A percentile compares a stretch with the other conserved stretches of the same genome.
Conservation (phyloP, 371 early-diverging fungal species). For the Mortierella sp. region DNA sequence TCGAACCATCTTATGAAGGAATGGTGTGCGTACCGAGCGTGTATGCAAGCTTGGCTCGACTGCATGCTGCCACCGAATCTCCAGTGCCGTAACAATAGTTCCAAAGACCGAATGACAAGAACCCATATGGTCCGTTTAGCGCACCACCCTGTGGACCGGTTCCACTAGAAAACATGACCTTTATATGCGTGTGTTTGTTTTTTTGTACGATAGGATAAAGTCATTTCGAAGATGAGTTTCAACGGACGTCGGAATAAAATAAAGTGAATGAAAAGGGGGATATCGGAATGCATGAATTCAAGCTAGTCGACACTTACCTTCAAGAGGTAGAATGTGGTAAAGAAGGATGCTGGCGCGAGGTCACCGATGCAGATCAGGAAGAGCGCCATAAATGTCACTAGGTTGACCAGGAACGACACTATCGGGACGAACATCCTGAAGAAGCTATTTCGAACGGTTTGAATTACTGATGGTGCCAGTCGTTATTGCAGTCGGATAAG, state of each 20-base stretch:
- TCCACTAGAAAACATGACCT: slow-evolving; percentile 14
- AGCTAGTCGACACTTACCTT: too few species aligned
- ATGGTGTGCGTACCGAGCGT: slow-evolving; percentile 19
- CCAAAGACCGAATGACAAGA: slow-evolving; percentile 39
- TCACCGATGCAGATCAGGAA: slow-evolving; percentile 41
- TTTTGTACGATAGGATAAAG: too few species aligned
- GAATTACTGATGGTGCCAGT: too few species aligned
- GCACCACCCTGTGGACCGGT: slow-evolving; percentile 29
- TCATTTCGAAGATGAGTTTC: too few species aligned
- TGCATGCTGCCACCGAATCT: slow-evolving; percentile 17
- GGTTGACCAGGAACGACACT: slow-evolving; percentile 41
- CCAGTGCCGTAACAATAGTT: slow-evolving; percentile 31
- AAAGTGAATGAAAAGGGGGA: too few species aligned
- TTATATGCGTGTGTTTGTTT: too few species aligned
- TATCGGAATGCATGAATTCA: too few species aligned
- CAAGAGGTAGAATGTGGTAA: slow-evolving; percentile 33
- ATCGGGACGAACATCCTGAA: slow-evolving; percentile 26
- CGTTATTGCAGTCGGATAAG: too few species aligned
- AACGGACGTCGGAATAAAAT: too few species aligned
- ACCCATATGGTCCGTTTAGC: slow-evolving; percentile 21
- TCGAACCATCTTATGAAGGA: background rate
- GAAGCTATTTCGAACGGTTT: too few species aligned
- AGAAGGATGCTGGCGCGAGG: slow-evolving; percentile 19
- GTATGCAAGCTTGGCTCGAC: slow-evolving; percentile 17
- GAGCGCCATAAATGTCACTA: slow-evolving; percentile 16